Base-by-base conservation (phyloP, 164 flowering plant species). In the Chimonanthus praecox region DNA sequence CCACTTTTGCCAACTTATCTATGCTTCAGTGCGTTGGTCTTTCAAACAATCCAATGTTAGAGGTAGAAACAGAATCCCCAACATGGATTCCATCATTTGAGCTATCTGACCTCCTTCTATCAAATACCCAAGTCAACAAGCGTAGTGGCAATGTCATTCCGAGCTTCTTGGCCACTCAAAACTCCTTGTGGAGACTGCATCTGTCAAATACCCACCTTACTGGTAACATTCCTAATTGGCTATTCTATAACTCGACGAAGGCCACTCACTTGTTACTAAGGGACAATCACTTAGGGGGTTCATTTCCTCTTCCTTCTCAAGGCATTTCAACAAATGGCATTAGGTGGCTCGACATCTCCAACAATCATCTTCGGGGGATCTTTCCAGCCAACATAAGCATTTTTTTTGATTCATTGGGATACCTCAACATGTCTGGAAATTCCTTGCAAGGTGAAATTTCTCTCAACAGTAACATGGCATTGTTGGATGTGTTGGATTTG, bases 361-460 rank as follows among this genome's bases (percentile, higher is more conserved):
- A 65, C 68, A 65, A 65, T 33, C 46, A 11, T 2, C 7, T 65
- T 6, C 65, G 3, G 16, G 71, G 76, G 2, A 5, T 18, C 3
- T 47, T 68, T 47, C 76, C 71, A 7, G 2, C 66, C 8, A 58
- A 68, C 8, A 45, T 74, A 1, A 71, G 67, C 7, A 3, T 9
- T 9, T 18, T 58, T 47, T 33, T 74, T 58, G 67, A 72, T 6
- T 18, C 68, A 6, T 48, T 74, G 51, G 66, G 5, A 0, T 0
- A 3, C 51, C 33, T 74, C 8, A 74, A 74, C 51, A 47, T 62
- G 58, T 69, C 72, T 20, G 33, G 18, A 60, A 74, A 68, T 47
- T 11, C 46, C 16, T 21, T 74, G 5, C 60, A 74, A 48, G 76
- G 71, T 61, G 58, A 10, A 5, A 69, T 74, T 8, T 72, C 76